Percentiles rank a stretch among this genome's conserved stretches.
Conservation (phyloP, 2,329 filamentous ascomycete genomes). For the Ceratocystis eucalypticola region DNA sequence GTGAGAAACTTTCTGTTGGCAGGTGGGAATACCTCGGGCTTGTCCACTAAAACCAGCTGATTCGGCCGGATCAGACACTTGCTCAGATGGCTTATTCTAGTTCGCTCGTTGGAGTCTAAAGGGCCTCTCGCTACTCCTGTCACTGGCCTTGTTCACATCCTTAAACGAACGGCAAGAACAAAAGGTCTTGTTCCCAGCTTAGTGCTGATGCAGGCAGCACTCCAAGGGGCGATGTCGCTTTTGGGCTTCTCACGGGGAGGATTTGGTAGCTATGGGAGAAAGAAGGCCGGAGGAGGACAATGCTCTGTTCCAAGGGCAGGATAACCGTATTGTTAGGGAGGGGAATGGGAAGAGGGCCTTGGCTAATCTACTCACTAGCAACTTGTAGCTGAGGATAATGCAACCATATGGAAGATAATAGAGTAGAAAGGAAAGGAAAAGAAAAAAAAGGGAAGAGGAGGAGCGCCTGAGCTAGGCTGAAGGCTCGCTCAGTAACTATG, state of each 20-base stretch:
- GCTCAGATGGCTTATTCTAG: background rate
- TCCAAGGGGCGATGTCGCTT: background rate
- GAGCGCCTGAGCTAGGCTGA: too few species aligned
- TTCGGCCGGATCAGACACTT: background rate
- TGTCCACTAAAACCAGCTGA: background rate
- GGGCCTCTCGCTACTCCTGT: background rate
- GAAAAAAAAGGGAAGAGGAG: background rate
- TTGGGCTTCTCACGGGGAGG: background rate
- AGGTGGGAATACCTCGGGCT: background rate
- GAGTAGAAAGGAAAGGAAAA: background rate
- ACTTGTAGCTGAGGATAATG: too few species aligned
- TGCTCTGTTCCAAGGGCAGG: too few species aligned
- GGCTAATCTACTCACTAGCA: too few species aligned
- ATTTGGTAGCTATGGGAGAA: background rate
- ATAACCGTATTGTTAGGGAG: too few species aligned
- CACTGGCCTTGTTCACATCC: background rate
- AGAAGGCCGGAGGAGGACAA: background rate
- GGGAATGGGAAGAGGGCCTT: too few species aligned
- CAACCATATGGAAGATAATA: background rate
- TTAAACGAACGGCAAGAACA: background rate
- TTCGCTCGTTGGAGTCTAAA: background rate
- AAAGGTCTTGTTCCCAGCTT: constrained; percentile 1
- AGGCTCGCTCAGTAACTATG: too few species aligned
- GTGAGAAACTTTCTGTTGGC: background rate
- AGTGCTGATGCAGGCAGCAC: background rate